These are phyloP conservation scores for Xylariaceae sp. DNA, from an alignment of 2,329 filamentous ascomycete species.

Conservation along the genomic window DNA sequence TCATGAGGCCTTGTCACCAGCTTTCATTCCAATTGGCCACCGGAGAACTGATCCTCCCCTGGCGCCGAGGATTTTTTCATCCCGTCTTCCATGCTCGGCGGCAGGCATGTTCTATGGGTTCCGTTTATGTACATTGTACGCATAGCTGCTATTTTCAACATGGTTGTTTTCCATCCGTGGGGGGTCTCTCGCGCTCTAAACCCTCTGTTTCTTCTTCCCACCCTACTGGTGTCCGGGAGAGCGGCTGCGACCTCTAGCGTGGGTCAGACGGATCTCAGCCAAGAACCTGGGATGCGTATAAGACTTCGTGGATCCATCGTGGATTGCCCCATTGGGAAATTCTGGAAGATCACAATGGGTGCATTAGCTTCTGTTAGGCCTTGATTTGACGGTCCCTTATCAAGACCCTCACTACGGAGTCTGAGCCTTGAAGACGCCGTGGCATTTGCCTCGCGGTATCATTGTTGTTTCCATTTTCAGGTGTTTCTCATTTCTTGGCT, in stretches of 20 bases:
- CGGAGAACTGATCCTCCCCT: not conserved
- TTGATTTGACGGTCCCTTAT: conserved; percentile 20
- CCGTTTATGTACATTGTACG: not conserved
- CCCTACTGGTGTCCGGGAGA: not conserved
- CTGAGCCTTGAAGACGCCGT: conserved; percentile 12
- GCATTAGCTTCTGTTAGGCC: conserved; percentile 17
- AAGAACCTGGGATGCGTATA: conserved; percentile 1
- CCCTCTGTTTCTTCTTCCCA: not conserved
- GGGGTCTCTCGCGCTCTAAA: not conserved
- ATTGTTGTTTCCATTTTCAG: conserved; percentile 26
- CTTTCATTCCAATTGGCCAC: conserved; percentile 3
- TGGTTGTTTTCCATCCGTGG: conserved; percentile 10
- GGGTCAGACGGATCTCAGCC: conserved; percentile 7
- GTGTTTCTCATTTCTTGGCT: conserved; percentile 33
- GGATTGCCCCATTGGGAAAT: conserved; percentile 20
- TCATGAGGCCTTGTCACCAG: conserved; percentile 21
- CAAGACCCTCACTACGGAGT: conserved; percentile 23
- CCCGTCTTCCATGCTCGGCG: conserved; percentile 6
- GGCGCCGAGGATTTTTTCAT: conserved; percentile 5
- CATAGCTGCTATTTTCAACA: conserved; percentile 22
- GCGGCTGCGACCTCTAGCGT: not conserved
- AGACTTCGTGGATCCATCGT: conserved; percentile 18
- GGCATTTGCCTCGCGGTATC: conserved; percentile 1
- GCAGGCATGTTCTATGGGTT: not conserved
- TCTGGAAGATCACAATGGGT: conserved; percentile 33